phyloP scores from a whole-genome alignment of 257 asterid species.

The Osmanthus fragrans region DNA sequence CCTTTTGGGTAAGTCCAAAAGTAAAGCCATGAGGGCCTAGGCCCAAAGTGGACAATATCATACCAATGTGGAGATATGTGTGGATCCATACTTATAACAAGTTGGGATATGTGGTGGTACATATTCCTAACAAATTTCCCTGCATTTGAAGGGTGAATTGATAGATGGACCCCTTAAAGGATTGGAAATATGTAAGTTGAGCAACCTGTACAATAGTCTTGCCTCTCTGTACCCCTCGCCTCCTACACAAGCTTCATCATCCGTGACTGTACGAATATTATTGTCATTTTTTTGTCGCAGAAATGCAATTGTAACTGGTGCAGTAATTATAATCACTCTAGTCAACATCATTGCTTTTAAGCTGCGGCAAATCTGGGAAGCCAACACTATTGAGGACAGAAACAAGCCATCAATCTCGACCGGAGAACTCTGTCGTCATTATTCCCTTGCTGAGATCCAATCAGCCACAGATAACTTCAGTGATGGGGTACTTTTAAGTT shows the following conservation, averaged over 20 bases:
- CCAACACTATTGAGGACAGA: constrained; percentile 24
- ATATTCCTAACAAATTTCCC: too few species aligned
- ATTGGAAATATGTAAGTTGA: constrained; percentile 46
- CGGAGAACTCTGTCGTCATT: constrained; percentile 37
- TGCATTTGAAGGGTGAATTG: constrained; percentile 22
- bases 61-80: too few species aligned
- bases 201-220: constrained; percentile 49
- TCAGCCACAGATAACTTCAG: constrained; percentile 44
- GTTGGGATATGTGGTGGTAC: too few species aligned
- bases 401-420: constrained; percentile 27
- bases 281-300: constrained; percentile 15
- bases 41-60: too few species aligned
- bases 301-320: constrained; percentile 28
- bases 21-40: too few species aligned
- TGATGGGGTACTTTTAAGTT: too few species aligned
- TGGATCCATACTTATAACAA: too few species aligned
- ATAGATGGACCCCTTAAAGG: constrained; percentile 31
- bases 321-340: constrained; percentile 28
- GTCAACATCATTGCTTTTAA: constrained; percentile 29
- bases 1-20: too few species aligned
- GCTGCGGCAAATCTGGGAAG: constrained; percentile 31
- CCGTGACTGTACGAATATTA: not conserved
- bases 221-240: constrained; percentile 30
- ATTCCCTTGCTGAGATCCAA: constrained; percentile 46
- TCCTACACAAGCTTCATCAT: constrained; percentile 5